These are phyloP conservation scores for Hanseniaspora pseudoguilliermondii DNA, from an alignment of 805 yeast genomes.

Conservation along the genomic window DNA sequence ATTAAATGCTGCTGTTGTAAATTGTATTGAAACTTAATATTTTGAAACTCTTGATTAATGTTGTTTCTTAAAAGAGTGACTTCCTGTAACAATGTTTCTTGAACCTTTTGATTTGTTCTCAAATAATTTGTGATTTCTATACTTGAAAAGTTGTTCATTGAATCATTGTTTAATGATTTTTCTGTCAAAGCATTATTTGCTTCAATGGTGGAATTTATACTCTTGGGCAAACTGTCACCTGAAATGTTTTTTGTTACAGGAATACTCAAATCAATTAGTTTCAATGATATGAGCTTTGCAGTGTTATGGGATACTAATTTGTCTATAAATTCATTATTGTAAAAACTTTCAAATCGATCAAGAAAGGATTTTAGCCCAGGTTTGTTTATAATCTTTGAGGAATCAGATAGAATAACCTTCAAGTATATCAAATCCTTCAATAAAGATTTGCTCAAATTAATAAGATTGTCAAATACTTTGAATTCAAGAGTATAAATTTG, in stretches of 20 bases:
- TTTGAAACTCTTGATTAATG: constrained; percentile 11
- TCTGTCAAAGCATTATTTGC: not conserved
- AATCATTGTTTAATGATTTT: not conserved
- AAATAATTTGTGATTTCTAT: not conserved
- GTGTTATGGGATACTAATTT: not conserved
- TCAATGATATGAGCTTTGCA: not conserved
- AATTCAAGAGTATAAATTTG: not conserved
- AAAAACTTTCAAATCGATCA: constrained; percentile 6
- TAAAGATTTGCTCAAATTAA: not conserved
- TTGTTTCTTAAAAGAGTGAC: not conserved
- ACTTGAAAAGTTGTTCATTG: not conserved
- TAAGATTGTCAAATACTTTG: not conserved
- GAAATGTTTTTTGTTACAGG: not conserved
- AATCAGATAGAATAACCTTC: not conserved
- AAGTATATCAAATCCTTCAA: constrained; percentile 10
- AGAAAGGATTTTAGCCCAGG: constrained; percentile 2
- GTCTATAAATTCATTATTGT: constrained; percentile 7
- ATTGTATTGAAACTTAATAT: constrained; percentile 10
- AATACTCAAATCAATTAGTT: not conserved
- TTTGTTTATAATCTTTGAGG: not conserved
- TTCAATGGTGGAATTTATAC: not conserved
- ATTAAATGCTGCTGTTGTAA: constrained; percentile 12
- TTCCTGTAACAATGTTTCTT: not conserved
- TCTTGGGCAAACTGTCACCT: not conserved
- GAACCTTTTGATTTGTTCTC: not conserved